These are phyloP conservation scores for Calonectria crousiana DNA, from an alignment of 2,329 filamentous ascomycete species.

Conservation along the genomic window DNA sequence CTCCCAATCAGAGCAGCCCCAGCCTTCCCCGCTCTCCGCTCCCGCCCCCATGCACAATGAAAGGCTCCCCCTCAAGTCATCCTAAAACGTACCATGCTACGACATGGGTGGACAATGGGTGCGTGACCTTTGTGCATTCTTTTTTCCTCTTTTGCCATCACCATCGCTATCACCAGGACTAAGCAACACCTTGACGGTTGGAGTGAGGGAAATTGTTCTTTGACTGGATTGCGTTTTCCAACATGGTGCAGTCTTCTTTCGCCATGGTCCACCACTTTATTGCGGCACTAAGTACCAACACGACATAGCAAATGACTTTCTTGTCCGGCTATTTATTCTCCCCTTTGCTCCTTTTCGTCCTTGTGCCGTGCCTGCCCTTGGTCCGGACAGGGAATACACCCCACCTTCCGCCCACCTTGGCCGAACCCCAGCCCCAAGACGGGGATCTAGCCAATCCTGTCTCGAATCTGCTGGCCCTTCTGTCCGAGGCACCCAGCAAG, in stretches of 20 bases:
- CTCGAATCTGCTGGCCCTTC: conserved; percentile 14
- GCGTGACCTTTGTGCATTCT: conserved; percentile 13
- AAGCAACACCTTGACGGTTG: not conserved
- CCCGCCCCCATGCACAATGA: conserved; percentile 18
- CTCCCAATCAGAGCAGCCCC: conserved; percentile 20
- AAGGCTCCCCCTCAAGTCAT: conserved; percentile 19
- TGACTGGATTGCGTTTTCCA: not conserved
- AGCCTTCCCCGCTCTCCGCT: conserved; percentile 30
- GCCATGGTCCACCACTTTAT: not conserved
- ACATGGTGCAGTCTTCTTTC: not conserved
- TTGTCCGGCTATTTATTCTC: not conserved
- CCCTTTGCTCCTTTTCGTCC: conserved; percentile 3
- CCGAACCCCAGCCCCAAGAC: conserved; percentile 20
- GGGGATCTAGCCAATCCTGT: conserved; percentile 9
- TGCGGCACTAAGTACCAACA: not conserved
- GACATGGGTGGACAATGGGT: conserved; percentile 11
- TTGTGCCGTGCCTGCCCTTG: conserved; percentile 26
- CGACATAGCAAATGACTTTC: not conserved
- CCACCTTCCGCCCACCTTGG: conserved; percentile 21
- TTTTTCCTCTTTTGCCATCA: not conserved
- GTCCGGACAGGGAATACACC: conserved; percentile 19
- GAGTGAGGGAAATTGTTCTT: not conserved
- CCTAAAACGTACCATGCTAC: conserved; percentile 19
- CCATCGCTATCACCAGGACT: not conserved
- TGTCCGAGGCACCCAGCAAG: conserved; percentile 24